Conservation (phyloP, 2,329 filamentous ascomycete genomes). For the Teratosphaeriaceae sp. region DNA sequence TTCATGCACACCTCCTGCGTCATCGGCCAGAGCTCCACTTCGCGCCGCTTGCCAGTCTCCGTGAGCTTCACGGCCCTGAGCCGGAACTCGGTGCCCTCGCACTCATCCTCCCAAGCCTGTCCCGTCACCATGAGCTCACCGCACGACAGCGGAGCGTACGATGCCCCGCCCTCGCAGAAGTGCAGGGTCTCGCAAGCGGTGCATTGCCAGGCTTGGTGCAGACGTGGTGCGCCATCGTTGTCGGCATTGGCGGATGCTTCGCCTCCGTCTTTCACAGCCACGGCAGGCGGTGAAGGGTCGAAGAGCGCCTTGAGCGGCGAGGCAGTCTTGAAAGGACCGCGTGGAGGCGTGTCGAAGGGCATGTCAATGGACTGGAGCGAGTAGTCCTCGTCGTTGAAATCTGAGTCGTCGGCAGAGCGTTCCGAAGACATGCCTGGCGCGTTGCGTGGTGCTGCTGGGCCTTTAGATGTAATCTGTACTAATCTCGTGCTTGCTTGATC, state of each 20-base stretch:
- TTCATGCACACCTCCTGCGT: background rate
- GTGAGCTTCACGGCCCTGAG: background rate
- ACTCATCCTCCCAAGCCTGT: background rate
- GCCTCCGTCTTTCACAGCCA: background rate
- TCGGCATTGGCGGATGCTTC: background rate
- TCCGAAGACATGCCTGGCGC: background rate
- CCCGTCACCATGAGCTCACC: too few species aligned
- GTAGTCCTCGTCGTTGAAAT: background rate
- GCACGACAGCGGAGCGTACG: background rate
- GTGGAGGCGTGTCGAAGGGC: background rate
- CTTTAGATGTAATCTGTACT: background rate
- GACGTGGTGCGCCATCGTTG: background rate
- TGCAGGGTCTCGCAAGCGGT: background rate
- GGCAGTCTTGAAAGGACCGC: background rate
- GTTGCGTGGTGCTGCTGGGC: background rate
- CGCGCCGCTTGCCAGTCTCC: background rate
- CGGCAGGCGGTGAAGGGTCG: background rate
- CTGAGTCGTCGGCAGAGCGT: too few species aligned
- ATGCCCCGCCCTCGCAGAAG: background rate
- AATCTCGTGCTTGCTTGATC: too few species aligned
- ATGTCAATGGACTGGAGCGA: background rate
- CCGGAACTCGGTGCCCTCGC: background rate
- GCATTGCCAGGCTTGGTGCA: background rate
- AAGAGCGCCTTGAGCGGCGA: background rate
- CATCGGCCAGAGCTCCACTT: background rate